Percentiles rank a stretch among this genome's conserved stretches.
These are phyloP conservation scores for Parachaetomium inaequale DNA, from an alignment of 495 filamentous ascomycete species.

Conservation along the genomic window DNA sequence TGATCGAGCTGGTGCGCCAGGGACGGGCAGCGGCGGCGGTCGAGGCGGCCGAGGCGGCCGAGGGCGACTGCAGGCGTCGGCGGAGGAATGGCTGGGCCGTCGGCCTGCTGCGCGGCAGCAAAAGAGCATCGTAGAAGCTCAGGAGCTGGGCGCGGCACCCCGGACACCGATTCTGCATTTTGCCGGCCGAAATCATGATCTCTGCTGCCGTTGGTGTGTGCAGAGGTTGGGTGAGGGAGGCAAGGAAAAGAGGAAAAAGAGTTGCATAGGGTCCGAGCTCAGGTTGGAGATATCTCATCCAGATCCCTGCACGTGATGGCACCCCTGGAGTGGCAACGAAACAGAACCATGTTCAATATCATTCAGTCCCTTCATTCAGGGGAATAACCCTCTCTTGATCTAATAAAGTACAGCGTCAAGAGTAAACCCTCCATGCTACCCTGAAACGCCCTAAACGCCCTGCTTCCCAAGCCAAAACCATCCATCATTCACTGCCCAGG, in stretches of 20 bases:
- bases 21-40: conserved; percentile 21
- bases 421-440: background rate
- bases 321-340: conserved; percentile 8
- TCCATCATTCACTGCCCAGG: conserved; percentile 22
- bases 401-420: background rate
- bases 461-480: conserved; percentile 12
- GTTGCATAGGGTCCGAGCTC: conserved; percentile 8
- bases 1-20: conserved; percentile 19
- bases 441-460: conserved; percentile 10
- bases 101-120: conserved; percentile 22
- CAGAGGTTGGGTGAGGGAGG: background rate
- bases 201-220: conserved; percentile 13
- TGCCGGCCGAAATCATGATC: conserved; percentile 48
- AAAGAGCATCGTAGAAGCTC: conserved; percentile 43
- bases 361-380: background rate
- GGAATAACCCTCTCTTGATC: background rate
- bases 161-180: conserved; percentile 44
- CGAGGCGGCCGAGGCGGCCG: conserved; percentile 14
- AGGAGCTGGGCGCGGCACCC: conserved; percentile 48
- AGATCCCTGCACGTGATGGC: conserved; percentile 6
- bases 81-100: conserved; percentile 21
- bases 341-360: background rate
- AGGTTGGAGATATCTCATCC: background rate
- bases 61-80: conserved; percentile 15
- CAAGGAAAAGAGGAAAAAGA: conserved; percentile 9